These are phyloP conservation scores for Malassezia brasiliensis DNA, from an alignment of 1,284 basidiomycete genomes.

Conservation along the genomic window DNA sequence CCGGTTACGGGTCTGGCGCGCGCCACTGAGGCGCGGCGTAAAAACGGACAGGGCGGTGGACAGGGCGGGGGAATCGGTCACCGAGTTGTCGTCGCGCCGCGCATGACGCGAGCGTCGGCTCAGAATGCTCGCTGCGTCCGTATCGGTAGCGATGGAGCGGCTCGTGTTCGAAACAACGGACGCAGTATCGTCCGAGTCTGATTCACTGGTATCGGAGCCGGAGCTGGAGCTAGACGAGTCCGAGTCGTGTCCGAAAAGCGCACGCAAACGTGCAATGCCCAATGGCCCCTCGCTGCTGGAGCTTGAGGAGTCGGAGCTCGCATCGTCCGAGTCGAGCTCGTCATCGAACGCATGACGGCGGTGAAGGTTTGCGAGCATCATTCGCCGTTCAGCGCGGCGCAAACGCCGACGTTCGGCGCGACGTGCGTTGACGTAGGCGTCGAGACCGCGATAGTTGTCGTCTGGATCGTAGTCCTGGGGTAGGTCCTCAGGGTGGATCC, in stretches of 20 bases:
- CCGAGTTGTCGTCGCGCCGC: background rate
- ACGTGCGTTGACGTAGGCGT: constrained; percentile 35
- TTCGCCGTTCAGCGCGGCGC: constrained; percentile 11
- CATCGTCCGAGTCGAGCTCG: constrained; percentile 18
- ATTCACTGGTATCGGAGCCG: constrained; percentile 12
- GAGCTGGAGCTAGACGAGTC: constrained; percentile 20
- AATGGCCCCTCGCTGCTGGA: constrained; percentile 25
- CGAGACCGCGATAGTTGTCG: constrained; percentile 41
- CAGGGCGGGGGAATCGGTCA: background rate
- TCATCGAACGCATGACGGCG: background rate
- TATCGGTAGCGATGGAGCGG: background rate
- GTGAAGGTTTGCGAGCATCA: background rate
- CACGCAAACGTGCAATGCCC: constrained; percentile 33
- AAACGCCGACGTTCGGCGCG: constrained; percentile 22
- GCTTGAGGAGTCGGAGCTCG: constrained; percentile 16
- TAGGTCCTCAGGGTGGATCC: constrained; percentile 36
- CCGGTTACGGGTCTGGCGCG: background rate
- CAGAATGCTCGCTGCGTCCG: background rate
- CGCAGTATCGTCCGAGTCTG: constrained; percentile 17
- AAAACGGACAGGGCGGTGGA: constrained; percentile 4
- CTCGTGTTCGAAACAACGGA: background rate
- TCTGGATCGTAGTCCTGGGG: constrained; percentile 33
- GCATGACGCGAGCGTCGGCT: constrained; percentile 8
- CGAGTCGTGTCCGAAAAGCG: constrained; percentile 37
- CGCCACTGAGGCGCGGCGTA: constrained; percentile 6